phyloP scores from a whole-genome alignment of 2,329 filamentous ascomycete genomes.

The Cryphonectria radicalis region DNA sequence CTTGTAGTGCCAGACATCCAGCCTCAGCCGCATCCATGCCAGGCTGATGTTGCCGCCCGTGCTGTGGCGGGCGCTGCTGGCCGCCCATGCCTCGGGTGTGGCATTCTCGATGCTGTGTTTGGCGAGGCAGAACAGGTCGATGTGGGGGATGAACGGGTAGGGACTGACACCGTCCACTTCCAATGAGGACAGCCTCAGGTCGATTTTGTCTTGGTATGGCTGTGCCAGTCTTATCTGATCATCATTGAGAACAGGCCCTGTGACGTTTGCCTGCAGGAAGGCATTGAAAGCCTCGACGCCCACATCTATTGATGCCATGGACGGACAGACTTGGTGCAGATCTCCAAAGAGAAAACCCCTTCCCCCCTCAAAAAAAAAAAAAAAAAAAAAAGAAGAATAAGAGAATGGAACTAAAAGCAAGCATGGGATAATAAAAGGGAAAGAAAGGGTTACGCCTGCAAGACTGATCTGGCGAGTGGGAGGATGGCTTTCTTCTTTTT shows the following conservation, averaged over 20 bases:
- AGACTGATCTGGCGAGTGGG: background rate
- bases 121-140: slow-evolving; percentile 83
- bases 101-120: slow-evolving; percentile 48
- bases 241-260: slow-evolving; percentile 73
- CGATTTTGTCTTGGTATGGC: slow-evolving; percentile 39
- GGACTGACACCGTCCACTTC: slow-evolving; percentile 83
- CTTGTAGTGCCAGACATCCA: slow-evolving; percentile 72
- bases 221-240: slow-evolving; percentile 25
- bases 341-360: background rate
- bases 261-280: slow-evolving; percentile 87
- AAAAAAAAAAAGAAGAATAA: too few species aligned
- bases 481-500: background rate
- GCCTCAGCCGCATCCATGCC: slow-evolving; percentile 69
- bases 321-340: background rate
- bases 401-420: background rate
- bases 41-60: slow-evolving; percentile 38
- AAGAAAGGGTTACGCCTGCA: background rate
- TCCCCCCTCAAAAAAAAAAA: too few species aligned
- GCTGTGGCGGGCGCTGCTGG: background rate
- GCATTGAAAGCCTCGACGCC: slow-evolving; percentile 73
- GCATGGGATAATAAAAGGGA: background rate
- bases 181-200: slow-evolving; percentile 69
- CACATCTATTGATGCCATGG: slow-evolving; percentile 43
- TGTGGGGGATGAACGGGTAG: slow-evolving; percentile 80
- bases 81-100: slow-evolving; percentile 42